A percentile compares a stretch with the other conserved stretches of the same genome.
Evolutionary conservation across 768 basidiomycete genomes (phyloP).

Genomic region (Boletus patriciae): DNA sequence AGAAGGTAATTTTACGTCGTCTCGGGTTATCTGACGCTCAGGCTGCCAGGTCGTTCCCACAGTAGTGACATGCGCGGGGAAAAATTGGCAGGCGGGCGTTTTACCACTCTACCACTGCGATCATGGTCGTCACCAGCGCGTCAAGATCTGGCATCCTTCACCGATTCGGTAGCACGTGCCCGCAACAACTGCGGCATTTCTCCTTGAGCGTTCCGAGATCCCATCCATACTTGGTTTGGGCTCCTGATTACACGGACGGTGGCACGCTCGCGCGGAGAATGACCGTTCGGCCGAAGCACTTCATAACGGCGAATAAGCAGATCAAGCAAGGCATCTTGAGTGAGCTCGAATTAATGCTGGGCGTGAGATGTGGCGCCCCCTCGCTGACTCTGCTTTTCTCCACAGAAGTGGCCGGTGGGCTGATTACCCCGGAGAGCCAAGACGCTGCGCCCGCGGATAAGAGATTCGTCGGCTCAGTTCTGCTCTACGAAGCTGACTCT

Average conservation of each 20-base stretch:
- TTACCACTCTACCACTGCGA: not conserved
- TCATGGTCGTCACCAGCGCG: not conserved
- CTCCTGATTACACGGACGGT: constrained; percentile 63
- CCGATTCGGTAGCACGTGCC: not conserved
- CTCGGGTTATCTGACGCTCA: not conserved
- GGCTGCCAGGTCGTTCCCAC: constrained; percentile 5
- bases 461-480: constrained; percentile 61
- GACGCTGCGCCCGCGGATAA: constrained; percentile 44
- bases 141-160: not conserved
- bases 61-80: not conserved
- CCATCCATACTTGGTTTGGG: constrained; percentile 49
- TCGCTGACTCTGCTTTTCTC: constrained; percentile 1
- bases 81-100: not conserved
- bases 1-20: not conserved
- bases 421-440: constrained; percentile 60
- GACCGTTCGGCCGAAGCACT: constrained; percentile 53
- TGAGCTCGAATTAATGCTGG: constrained; percentile 31
- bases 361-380: constrained; percentile 9
- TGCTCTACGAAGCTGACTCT: constrained; percentile 54
- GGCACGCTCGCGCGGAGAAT: constrained; percentile 58
- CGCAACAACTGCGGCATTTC: constrained; percentile 15
- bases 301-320: constrained; percentile 43
- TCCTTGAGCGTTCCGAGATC: constrained; percentile 5
- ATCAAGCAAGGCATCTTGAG: constrained; percentile 50
- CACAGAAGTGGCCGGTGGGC: constrained; percentile 53